Base-by-base conservation (phyloP, 139 green algal species). In the Chlorella sorokiniana region DNA sequence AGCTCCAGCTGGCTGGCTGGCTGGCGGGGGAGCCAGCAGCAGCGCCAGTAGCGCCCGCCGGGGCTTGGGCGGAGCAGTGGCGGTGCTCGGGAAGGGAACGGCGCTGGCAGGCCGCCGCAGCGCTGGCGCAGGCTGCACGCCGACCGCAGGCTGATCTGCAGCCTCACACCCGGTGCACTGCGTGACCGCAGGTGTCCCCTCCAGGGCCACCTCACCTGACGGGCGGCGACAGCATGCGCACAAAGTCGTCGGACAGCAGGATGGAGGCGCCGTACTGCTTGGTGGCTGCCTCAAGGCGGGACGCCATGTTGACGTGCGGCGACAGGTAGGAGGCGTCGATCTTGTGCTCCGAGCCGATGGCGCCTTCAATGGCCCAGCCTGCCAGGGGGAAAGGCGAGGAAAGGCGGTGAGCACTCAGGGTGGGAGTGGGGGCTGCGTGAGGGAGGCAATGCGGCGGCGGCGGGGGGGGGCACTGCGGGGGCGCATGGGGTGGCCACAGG, bases 271-370 rank as follows among this genome's bases (percentile, higher is more conserved):
- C 88, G 82, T 97, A 99, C 77, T 88, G 94, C 89, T 98, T 99
- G 35, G 95, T 98, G 74, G 95, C 95, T 0, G 95, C 94, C 83
- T 99, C 96, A 71, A 99, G 91, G 14, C 96, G 88, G 16, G 91
- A 93, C 6, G 96, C 94, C 90, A 99, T 97, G 92, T 99, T 99
- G 63, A 99, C 96, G 85, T 98, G 96, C 44, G 96, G 96, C 3
- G 93, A 97, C 44, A 99, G 88, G 85, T 98, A 98, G 51, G 90
- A 95, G 9, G 96, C 94, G 74, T 99, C 96, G 42, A 99, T 94
- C 90, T 99, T 99, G 93, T 97, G 94, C 83, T 96, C 91, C 25
- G 90, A 96, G 25, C 96, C 94, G 67, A 98, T 98, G 38, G 95
- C 95, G 0, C 96, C 96, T 85, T 99, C 96, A 69, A 99, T 99